A percentile compares a stretch with the other conserved stretches of the same genome.
These are phyloP conservation scores for Drechslerella dactyloides DNA, from an alignment of 2,329 filamentous ascomycete genomes.

Conservation along the genomic window DNA sequence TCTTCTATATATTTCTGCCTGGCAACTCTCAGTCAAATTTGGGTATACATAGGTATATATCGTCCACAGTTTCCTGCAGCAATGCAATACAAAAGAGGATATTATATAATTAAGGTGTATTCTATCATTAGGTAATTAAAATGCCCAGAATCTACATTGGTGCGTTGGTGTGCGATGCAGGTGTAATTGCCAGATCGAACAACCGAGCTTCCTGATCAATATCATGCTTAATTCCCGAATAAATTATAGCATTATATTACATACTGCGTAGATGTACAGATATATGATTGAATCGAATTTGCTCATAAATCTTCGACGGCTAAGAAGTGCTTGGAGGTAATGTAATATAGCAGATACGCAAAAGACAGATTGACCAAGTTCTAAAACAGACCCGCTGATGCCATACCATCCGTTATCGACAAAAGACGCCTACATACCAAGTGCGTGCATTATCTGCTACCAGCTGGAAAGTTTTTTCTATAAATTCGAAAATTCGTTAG, in stretches of 20 bases:
- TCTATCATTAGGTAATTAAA: no score
- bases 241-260: neutral
- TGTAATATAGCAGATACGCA: neutral
- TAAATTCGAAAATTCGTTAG: slow-evolving; percentile 5
- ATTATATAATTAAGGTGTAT: no score
- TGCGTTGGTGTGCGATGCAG: no score
- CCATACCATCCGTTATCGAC: neutral
- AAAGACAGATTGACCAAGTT: no score
- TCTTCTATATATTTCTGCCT: no score
- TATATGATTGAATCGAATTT: neutral
- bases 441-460: slow-evolving; percentile 17
- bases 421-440: neutral
- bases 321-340: neutral
- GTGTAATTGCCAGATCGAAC: no score
- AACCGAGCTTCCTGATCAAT: no score
- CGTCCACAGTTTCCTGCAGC: no score
- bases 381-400: neutral
- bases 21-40: no score
- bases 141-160: no score
- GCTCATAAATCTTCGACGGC: neutral
- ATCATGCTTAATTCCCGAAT: neutral
- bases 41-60: no score
- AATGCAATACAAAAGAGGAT: no score
- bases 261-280: neutral
- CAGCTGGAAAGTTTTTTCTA: slow-evolving; percentile 55